Evolutionary conservation across 768 basidiomycete species (phyloP).

Genomic region (Boletales sp.): DNA sequence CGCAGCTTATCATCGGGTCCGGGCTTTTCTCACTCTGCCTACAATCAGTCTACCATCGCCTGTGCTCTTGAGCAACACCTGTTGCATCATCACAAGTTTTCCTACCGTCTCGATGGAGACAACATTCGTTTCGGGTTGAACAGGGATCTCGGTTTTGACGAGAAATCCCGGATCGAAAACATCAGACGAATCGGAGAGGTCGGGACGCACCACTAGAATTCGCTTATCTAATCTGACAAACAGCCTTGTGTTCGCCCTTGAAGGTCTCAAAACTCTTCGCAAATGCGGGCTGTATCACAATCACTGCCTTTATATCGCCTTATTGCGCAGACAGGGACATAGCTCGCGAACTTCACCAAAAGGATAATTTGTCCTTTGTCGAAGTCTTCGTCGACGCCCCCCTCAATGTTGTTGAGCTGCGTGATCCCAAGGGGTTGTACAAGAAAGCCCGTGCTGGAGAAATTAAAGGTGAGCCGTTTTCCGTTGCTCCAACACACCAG

Average conservation of each 20-base stretch:
- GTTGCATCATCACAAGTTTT: slow-evolving; percentile 77
- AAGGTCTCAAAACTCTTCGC: slow-evolving; percentile 95
- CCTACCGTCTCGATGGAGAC: slow-evolving; percentile 94
- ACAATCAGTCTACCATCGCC: slow-evolving; percentile 84
- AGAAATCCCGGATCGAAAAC: slow-evolving; percentile 89
- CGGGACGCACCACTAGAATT: slow-evolving; percentile 9
- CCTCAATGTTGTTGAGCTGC: slow-evolving; percentile 77
- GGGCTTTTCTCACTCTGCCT: neutral
- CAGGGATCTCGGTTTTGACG: slow-evolving; percentile 93
- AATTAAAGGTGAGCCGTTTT: slow-evolving; percentile 71
- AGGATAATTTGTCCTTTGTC: slow-evolving; percentile 73
- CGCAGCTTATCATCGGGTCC: neutral
- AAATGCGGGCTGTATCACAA: slow-evolving; percentile 76
- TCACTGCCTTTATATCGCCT: slow-evolving; percentile 99
- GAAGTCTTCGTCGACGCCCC: slow-evolving; percentile 97
- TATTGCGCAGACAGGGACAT: slow-evolving; percentile 82
- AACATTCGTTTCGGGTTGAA: slow-evolving; percentile 95
- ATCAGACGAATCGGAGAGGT: slow-evolving; percentile 97
- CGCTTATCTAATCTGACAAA: slow-evolving; percentile 11
- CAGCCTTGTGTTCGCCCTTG: neutral
- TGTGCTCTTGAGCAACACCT: slow-evolving; percentile 96
- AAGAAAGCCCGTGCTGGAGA: slow-evolving; percentile 94
- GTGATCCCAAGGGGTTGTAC: slow-evolving; percentile 97
- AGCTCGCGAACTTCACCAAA: slow-evolving; percentile 79
- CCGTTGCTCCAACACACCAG: neutral